These are phyloP conservation scores for Colletotrichum sp. DNA, from an alignment of 2,329 filamentous ascomycete genomes.

Conservation along the genomic window DNA sequence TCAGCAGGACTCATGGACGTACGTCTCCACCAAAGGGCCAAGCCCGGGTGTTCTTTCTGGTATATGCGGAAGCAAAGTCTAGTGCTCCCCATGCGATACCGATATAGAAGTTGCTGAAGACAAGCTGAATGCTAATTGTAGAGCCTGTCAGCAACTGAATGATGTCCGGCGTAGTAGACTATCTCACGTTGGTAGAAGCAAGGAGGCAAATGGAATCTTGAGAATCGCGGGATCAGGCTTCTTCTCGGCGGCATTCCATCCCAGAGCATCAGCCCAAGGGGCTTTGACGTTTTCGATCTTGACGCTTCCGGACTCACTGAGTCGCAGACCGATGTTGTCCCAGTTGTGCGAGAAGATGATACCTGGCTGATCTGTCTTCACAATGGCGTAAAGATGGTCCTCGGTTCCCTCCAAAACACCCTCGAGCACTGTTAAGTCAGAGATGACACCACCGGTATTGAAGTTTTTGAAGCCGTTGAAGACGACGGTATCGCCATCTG, in stretches of 20 bases:
- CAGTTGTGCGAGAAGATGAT: constrained; percentile 67
- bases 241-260: constrained; percentile 59
- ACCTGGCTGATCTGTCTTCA: constrained; percentile 61
- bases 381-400: constrained; percentile 68
- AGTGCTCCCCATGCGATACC: constrained; percentile 67
- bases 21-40: constrained; percentile 71
- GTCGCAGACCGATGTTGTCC: constrained; percentile 67
- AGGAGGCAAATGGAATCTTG: constrained; percentile 56
- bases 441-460: constrained; percentile 71
- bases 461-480: constrained; percentile 71
- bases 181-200: constrained; percentile 62
- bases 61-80: constrained; percentile 61
- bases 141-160: not conserved
- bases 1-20: constrained; percentile 17
- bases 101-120: constrained; percentile 71
- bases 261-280: constrained; percentile 66
- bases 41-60: constrained; percentile 58
- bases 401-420: constrained; percentile 63
- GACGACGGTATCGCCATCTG: constrained; percentile 57
- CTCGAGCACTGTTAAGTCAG: constrained; percentile 69
- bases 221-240: constrained; percentile 55
- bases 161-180: accelerated
- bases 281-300: constrained; percentile 62
- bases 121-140: constrained; percentile 58
- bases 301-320: constrained; percentile 69